Conservation (phyloP, 192 early-diverging fungal species). For the Pilobolus umbonatus region DNA sequence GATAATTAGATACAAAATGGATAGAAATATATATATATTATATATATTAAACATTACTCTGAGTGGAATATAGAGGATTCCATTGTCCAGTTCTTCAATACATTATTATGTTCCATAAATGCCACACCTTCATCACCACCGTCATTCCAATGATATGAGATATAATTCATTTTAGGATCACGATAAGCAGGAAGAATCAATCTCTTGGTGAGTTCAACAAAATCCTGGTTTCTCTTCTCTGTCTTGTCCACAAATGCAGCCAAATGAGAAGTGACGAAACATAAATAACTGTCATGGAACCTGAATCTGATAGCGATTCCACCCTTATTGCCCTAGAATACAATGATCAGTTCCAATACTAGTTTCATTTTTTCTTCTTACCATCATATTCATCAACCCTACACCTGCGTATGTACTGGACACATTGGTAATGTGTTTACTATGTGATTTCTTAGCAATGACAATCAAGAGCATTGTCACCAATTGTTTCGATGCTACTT, state of each 20-base stretch:
- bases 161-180: slow-evolving; percentile 13
- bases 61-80: slow-evolving; percentile 58
- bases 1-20: not conserved
- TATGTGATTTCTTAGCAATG: slow-evolving; percentile 56
- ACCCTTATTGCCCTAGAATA: slow-evolving; percentile 90
- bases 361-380: slow-evolving; percentile 14
- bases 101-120: slow-evolving; percentile 14
- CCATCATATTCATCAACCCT: slow-evolving; percentile 78
- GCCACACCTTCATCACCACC: slow-evolving; percentile 33
- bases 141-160: slow-evolving; percentile 24
- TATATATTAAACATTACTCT: slow-evolving; percentile 45
- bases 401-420: slow-evolving; percentile 68
- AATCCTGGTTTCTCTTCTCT: slow-evolving; percentile 88
- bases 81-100: slow-evolving; percentile 9
- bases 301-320: slow-evolving; percentile 77
- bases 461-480: slow-evolving; percentile 87
- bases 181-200: slow-evolving; percentile 47
- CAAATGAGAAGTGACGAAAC: slow-evolving; percentile 88
- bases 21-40: not conserved
- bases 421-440: slow-evolving; percentile 55
- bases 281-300: slow-evolving; percentile 73
- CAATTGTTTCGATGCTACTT: slow-evolving; percentile 76
- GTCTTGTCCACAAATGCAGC: slow-evolving; percentile 77
- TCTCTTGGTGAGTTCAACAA: slow-evolving; percentile 73
- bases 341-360: not conserved